These are phyloP conservation scores for Candida taoyuanica DNA, from an alignment of 805 yeast species.

Conservation along the genomic window DNA sequence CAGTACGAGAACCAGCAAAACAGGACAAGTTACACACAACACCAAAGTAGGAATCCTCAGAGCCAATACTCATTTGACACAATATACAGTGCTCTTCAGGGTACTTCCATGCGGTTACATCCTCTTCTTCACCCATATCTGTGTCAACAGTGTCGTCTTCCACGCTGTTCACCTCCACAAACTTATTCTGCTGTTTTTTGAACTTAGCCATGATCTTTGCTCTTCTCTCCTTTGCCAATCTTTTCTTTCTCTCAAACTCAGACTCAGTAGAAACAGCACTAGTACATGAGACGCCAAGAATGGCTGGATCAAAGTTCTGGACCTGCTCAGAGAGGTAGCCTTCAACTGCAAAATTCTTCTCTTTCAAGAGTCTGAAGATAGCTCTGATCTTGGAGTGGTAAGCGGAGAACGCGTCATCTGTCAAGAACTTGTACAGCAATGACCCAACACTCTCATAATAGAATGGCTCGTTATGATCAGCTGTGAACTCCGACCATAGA, in stretches of 20 bases:
- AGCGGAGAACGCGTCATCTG: slow-evolving; percentile 34
- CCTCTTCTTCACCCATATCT: slow-evolving; percentile 38
- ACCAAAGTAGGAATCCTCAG: slow-evolving; percentile 63
- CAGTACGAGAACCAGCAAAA: slow-evolving; percentile 54
- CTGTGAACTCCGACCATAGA: slow-evolving; percentile 32
- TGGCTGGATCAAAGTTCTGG: slow-evolving; percentile 28
- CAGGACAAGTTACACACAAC: slow-evolving; percentile 58
- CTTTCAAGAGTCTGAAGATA: slow-evolving; percentile 36
- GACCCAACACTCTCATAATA: slow-evolving; percentile 37
- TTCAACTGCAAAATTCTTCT: slow-evolving; percentile 28
- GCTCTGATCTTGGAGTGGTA: slow-evolving; percentile 55
- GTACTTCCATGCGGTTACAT: slow-evolving; percentile 49
- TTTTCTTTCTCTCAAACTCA: slow-evolving; percentile 57
- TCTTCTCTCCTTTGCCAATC: slow-evolving; percentile 64
- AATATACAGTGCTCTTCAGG: slow-evolving; percentile 75
- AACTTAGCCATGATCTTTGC: slow-evolving; percentile 71
- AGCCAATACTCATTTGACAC: slow-evolving; percentile 71
- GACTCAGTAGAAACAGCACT: slow-evolving; percentile 7
- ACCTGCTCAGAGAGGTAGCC: slow-evolving; percentile 34
- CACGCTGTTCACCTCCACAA: slow-evolving; percentile 49
- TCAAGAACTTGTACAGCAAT: slow-evolving; percentile 37
- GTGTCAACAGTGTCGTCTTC: slow-evolving; percentile 27
- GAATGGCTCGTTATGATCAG: slow-evolving; percentile 35
- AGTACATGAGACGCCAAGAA: slow-evolving; percentile 10
- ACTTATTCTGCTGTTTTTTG: slow-evolving; percentile 72